phyloP scores from a whole-genome alignment of 257 asterid species.

The Fraxinus quadrangulata region DNA sequence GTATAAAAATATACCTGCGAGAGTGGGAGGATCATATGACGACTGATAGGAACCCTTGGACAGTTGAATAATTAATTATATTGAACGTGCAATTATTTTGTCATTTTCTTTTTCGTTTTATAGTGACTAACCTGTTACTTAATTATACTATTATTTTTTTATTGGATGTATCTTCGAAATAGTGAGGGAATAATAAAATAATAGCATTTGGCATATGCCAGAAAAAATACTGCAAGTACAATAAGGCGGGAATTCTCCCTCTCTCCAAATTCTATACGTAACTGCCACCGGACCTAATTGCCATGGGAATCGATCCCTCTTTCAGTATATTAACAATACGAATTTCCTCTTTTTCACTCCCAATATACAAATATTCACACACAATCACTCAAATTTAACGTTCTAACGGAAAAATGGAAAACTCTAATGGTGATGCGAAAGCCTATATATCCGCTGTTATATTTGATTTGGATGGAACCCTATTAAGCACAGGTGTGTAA shows the following conservation, averaged over 20 bases:
- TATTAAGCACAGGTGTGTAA: slow-evolving; percentile 66
- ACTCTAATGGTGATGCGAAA: neutral
- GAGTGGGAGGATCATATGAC: too few relatives aligned
- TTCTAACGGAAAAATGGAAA: slow-evolving; percentile 29
- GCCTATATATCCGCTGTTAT: slow-evolving; percentile 59
- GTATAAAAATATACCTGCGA: too few relatives aligned
- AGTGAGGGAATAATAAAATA: neutral
- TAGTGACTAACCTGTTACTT: too few relatives aligned
- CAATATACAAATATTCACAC: neutral
- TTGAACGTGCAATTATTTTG: too few relatives aligned
- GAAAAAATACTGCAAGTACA: neutral
- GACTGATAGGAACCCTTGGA: too few relatives aligned
- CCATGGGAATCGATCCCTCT: slow-evolving; percentile 32
- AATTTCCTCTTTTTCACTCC: neutral
- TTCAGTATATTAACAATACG: neutral
- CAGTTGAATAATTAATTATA: too few relatives aligned
- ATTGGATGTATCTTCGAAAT: neutral
- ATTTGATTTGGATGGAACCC: slow-evolving; percentile 93
- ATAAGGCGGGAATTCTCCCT: neutral
- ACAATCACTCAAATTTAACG: neutral
- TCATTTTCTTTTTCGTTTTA: too few relatives aligned
- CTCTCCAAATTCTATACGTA: slow-evolving; percentile 2
- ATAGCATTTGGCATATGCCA: slow-evolving; percentile 9
- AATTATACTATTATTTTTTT: too few relatives aligned
- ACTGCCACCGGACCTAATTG: slow-evolving; percentile 22